phyloP scores from a whole-genome alignment of 179 eudicot genomes.

The Heliamphora pulchella region DNA sequence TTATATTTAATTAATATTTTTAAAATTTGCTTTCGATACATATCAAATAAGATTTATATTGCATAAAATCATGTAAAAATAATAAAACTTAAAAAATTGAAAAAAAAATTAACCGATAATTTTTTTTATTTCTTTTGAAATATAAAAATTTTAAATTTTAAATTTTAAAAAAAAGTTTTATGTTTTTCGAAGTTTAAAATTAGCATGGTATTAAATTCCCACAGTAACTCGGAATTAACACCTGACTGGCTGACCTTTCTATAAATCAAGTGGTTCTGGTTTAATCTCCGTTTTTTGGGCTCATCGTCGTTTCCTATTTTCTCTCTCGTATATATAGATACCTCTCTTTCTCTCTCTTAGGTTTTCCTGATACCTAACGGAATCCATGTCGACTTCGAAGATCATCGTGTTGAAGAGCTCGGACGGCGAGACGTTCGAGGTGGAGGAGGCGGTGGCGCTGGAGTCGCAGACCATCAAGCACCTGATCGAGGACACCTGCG shows the following conservation, averaged over 20 bases:
- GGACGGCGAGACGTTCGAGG: conserved; percentile 39
- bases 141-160: no score
- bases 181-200: neutral
- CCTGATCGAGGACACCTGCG: conserved; percentile 52
- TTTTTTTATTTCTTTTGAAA: no score
- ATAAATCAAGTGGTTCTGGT: neutral
- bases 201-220: no score
- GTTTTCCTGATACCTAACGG: no score
- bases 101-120: no score
- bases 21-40: no score
- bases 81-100: no score
- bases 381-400: conserved; percentile 20
- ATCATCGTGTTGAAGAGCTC: conserved; percentile 31
- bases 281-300: neutral
- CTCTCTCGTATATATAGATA: neutral
- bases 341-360: neutral
- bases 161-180: neutral
- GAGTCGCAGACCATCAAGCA: conserved; percentile 57
- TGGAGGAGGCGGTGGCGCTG: conserved; percentile 33
- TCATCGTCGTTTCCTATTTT: neutral
- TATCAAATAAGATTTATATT: no score
- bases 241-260: neutral
- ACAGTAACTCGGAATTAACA: neutral
- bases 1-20: no score
- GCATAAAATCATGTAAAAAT: no score